Evolutionary conservation across 257 asterid genomes (phyloP).

Genomic region (Osmanthus fragrans): DNA sequence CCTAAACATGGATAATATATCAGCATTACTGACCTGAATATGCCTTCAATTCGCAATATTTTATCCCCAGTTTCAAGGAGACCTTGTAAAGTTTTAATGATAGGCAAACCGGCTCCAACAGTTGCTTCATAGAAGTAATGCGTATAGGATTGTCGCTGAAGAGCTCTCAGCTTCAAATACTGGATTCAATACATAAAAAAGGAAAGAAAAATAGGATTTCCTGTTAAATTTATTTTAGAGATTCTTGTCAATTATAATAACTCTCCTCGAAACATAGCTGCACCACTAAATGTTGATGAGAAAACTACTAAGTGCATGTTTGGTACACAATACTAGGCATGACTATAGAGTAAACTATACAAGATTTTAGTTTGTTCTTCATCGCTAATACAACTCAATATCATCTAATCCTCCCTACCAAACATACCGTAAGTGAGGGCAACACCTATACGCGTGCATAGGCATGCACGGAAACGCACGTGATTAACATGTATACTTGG

Average conservation of each 20-base stretch:
- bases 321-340: background rate
- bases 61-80: conserved; percentile 98
- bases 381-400: background rate
- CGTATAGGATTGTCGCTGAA: conserved; percentile 89
- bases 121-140: conserved; percentile 99
- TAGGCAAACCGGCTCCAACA: conserved; percentile 99
- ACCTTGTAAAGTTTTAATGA: conserved; percentile 88
- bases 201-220: conserved; percentile 12
- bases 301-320: background rate
- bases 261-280: background rate
- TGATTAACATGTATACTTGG: background rate
- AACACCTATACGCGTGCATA: background rate
- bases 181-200: conserved; percentile 29
- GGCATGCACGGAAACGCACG: background rate
- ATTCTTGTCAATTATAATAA: background rate
- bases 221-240: background rate
- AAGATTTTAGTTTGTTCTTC: background rate
- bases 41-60: conserved; percentile 86
- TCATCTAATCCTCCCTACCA: background rate
- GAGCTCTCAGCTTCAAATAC: conserved; percentile 93
- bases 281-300: background rate
- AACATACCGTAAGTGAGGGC: background rate
- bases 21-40: conserved; percentile 68
- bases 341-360: background rate
- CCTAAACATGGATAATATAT: background rate